Base-by-base conservation (phyloP, 345 rosid genomes). In the Bruguiera parviflora region DNA sequence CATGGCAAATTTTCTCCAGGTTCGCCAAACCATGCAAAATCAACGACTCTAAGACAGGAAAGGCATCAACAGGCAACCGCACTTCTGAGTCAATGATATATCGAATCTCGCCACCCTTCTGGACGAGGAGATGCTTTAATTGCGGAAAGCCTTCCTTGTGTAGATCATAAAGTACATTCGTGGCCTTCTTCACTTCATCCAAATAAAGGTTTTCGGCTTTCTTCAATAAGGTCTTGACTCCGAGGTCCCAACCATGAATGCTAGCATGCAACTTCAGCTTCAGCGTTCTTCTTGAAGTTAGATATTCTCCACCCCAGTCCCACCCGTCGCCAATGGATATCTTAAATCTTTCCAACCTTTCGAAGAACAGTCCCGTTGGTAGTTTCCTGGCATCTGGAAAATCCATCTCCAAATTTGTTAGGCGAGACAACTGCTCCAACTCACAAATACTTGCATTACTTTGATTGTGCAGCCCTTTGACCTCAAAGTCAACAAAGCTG, bases 401-500 rank as follows among this genome's bases (percentile, higher is more conserved):
- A 7, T 15, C n/a, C 5, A 75, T 51, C 27, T 67, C 65, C 51
- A 78, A 22, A 33, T 53, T 58, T 5, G 58, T 69, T 28, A 81
- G 60, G 27, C 5, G 20, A 8, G 61, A 9, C 73, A 81, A 61
- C 20, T n/a, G 3, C 13, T 33, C 49, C 73, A 81, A 43, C 49
- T 75, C 82, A 3, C 10, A 19, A 28, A 82, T 56, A 8, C 73
- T 66, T 19, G 76, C 71, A 52, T 66, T 57, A 19, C 25, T 19
- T 60, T 29, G 33, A 18, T 6, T 20, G 20, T 24, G 28, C 10
- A 27, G 7, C 4, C 43, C 74, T 31, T 70, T 75, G 20, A 27
- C 68, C 27, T 22, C 80, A 85, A 82, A 84, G 6, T 18, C 8
- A 13, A 5, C 51, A 73, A 76, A 81, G 29, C 77, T 33, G 9